Base-by-base conservation (phyloP, 2,329 filamentous ascomycete species). In the Aciculosporium take region DNA sequence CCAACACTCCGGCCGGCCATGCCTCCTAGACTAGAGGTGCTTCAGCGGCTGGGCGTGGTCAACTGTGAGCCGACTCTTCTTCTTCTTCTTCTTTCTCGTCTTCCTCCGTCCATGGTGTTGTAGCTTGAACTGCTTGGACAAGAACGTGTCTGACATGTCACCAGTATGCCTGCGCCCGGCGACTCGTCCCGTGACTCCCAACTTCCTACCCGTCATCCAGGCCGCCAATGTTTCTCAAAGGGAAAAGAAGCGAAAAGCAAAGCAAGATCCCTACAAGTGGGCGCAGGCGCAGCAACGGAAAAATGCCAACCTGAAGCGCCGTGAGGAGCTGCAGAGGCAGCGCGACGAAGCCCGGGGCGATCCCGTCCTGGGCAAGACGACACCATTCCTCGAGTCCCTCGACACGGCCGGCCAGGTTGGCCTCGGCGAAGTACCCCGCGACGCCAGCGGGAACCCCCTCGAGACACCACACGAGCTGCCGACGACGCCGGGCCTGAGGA, bases 241-340 rank as follows among this genome's bases (percentile, higher is more conserved):
- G 49, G 74, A 83, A 49, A 74, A 74, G 63, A 78, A 78, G 57
- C 72, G 74, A 45, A 70, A 74, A 47, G 74, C 73, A 45, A 78
- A 81, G 57, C 74, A 76, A 56, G 86, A 96, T 53, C 87, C 87
- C 1, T 95, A 93, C 57, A 71, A 80, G 45, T 75, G 82, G 62
- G 81, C 81, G 3, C 85, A 93, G 61, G 79, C 84, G 25, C 76
- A 82, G 53, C 84, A 87, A 57, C 80, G 85, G 47, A 94, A 89
- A 62, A 77, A 81, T 9, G 84, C 82, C 49, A 94, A 94, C 56
- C 59, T 89, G 35, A 74, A 81, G 54, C 78, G 85, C 39, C 85
- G 81, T 53, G 69, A 75, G 47, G 76, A 78, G 47, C 72, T 96
- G 42, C 61, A 76, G 45, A 65, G 75, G 48, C 68, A 79, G 56